phyloP scores from a whole-genome alignment of 495 filamentous ascomycete species.

The Aspergillus bertholletiae region DNA sequence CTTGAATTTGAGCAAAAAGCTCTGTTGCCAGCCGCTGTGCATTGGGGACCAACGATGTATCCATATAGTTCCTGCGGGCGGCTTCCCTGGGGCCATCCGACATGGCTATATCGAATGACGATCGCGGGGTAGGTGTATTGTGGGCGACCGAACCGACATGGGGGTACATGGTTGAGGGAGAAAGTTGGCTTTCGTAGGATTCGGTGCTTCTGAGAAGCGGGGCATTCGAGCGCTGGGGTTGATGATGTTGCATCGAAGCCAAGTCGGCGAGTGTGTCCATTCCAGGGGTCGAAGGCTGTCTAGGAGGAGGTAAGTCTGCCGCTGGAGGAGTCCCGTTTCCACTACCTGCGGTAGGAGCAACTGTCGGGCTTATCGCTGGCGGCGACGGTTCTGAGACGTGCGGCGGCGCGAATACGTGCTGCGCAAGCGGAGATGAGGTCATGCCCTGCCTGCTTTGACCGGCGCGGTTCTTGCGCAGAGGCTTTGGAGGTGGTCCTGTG shows the following conservation, averaged over 20 bases:
- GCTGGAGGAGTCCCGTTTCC: constrained; percentile 34
- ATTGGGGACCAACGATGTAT: constrained; percentile 49
- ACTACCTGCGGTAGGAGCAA: constrained; percentile 25
- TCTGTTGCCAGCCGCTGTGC: constrained; percentile 53
- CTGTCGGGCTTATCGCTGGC: constrained; percentile 19
- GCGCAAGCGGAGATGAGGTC: constrained; percentile 41
- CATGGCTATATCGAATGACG: constrained; percentile 56
- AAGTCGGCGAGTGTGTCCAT: constrained; percentile 67
- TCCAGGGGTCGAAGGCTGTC: constrained; percentile 53
- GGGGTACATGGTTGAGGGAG: constrained; percentile 44
- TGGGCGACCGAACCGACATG: constrained; percentile 49
- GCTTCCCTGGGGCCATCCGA: constrained; percentile 47
- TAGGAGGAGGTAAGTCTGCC: constrained; percentile 28
- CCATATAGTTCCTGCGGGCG: constrained; percentile 44
- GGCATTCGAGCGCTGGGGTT: constrained; percentile 46
- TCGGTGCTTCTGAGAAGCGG: constrained; percentile 44
- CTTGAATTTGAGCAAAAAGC: constrained; percentile 50
- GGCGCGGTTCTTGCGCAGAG: constrained; percentile 32
- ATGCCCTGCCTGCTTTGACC: constrained; percentile 31
- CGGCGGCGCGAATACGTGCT: constrained; percentile 36
- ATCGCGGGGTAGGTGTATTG: constrained; percentile 49
- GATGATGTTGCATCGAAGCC: constrained; percentile 64
- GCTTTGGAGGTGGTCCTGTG: constrained; percentile 30
- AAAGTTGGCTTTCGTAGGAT: constrained; percentile 46
- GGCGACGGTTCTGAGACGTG: constrained; percentile 33